These are phyloP conservation scores for Meira nashicola DNA, from an alignment of 1,284 basidiomycete species.

Conservation along the genomic window DNA sequence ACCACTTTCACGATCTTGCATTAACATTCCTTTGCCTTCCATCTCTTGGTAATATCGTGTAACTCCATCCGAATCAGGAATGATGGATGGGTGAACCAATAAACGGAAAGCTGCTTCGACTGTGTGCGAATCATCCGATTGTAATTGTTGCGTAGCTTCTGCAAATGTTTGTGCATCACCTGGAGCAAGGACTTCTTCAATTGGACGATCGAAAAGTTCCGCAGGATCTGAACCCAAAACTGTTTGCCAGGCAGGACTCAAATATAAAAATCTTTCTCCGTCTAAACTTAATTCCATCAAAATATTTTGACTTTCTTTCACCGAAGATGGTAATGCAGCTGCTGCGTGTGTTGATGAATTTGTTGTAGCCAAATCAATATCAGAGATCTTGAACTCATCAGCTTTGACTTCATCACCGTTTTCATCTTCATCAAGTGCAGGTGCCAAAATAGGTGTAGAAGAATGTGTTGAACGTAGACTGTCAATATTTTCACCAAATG, in stretches of 20 bases:
- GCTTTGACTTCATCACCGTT: background rate
- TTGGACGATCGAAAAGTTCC: constrained; percentile 70
- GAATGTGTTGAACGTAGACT: constrained; percentile 11
- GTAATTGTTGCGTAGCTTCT: constrained; percentile 77
- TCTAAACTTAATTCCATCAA: constrained; percentile 91
- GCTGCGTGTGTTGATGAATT: too few relatives aligned
- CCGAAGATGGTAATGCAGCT: background rate
- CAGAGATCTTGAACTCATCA: background rate
- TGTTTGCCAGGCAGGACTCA: constrained; percentile 88
- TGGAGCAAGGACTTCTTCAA: constrained; percentile 75
- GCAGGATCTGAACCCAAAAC: constrained; percentile 89
- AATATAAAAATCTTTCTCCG: constrained; percentile 78
- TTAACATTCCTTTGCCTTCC: constrained; percentile 98
- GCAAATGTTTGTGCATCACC: constrained; percentile 81
- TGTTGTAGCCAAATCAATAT: background rate
- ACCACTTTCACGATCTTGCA: constrained; percentile 82
- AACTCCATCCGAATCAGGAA: constrained; percentile 47
- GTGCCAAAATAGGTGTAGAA: background rate
- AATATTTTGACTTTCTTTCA: constrained; percentile 26
- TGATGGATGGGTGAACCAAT: constrained; percentile 60
- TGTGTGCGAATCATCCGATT: constrained; percentile 87
- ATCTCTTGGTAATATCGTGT: constrained; percentile 71
- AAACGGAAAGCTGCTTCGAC: constrained; percentile 87
- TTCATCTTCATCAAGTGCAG: too few relatives aligned
- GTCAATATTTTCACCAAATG: constrained; percentile 14